Evolutionary conservation across 495 filamentous ascomycete genomes (phyloP).

Genomic region (Podospora comata): DNA sequence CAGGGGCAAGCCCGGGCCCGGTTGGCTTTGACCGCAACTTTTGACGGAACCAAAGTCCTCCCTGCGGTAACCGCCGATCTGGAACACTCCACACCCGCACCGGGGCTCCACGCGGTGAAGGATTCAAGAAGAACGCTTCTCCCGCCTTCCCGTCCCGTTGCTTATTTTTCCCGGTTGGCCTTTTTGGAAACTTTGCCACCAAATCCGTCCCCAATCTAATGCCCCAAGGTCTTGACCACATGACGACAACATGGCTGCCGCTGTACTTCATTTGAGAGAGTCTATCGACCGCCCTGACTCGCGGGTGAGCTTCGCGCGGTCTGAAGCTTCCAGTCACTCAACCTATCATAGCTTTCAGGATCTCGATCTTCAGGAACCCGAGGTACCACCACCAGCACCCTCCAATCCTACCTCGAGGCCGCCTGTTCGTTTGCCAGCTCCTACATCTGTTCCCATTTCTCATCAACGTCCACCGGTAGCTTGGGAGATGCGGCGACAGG

Average conservation of each 20-base stretch:
- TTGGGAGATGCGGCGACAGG: constrained; percentile 45
- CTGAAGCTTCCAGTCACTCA: constrained; percentile 27
- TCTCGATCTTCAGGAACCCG: constrained; percentile 37
- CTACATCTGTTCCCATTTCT: constrained; percentile 8
- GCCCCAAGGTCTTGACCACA: constrained; percentile 10
- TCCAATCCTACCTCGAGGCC: constrained; percentile 4
- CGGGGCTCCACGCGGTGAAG: constrained; percentile 7
- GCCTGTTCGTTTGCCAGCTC: constrained; percentile 10
- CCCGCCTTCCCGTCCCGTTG: constrained; percentile 5
- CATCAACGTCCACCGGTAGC: constrained; percentile 19
- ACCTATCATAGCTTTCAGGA: constrained; percentile 51
- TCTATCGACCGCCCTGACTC: constrained; percentile 40
- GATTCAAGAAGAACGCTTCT: constrained; percentile 23
- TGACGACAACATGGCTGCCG: constrained; percentile 16
- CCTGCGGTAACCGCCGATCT: constrained; percentile 19
- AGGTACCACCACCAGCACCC: constrained; percentile 1
- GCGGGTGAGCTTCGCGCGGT: constrained; percentile 38
- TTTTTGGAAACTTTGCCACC: background rate
- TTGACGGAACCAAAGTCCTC: background rate
- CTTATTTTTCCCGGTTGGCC: constrained; percentile 16
- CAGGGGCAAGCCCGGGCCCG: background rate
- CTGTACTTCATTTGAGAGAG: constrained; percentile 33
- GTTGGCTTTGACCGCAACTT: constrained; percentile 24
- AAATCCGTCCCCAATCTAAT: constrained; percentile 21
- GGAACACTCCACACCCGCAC: constrained; percentile 7